These are phyloP conservation scores for Dryas octopetala DNA, from an alignment of 306 rosid species.

Conservation along the genomic window DNA sequence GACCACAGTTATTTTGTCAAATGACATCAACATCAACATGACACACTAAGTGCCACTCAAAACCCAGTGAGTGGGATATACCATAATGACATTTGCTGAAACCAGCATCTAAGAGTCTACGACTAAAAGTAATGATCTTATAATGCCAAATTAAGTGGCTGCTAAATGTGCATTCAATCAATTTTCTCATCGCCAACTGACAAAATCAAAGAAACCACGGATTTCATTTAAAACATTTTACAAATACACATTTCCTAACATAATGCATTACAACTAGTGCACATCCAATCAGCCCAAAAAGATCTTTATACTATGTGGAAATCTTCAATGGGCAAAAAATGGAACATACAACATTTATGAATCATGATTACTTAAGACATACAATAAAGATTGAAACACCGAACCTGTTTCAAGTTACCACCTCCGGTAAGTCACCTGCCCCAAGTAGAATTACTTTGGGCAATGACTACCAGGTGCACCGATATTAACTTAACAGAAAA, in stretches of 20 bases:
- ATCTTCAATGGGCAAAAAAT: conserved; percentile 17
- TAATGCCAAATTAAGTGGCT: not conserved
- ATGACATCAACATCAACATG: no score
- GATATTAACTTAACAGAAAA: conserved; percentile 42
- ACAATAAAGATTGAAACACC: conserved; percentile 32
- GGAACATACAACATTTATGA: conserved; percentile 35
- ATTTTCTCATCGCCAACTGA: not conserved
- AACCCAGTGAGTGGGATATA: no score
- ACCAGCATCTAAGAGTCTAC: no score
- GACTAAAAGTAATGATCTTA: no score
- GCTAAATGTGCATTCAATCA: not conserved
- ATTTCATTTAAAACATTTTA: conserved; percentile 33
- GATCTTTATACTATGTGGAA: conserved; percentile 25
- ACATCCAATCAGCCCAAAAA: conserved; percentile 40
- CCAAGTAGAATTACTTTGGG: conserved; percentile 47
- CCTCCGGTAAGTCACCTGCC: conserved; percentile 78
- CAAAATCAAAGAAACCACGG: conserved; percentile 24
- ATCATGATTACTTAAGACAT: conserved; percentile 25
- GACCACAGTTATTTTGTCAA: no score
- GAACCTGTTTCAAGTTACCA: conserved; percentile 59
- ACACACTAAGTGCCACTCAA: no score
- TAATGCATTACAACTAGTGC: conserved; percentile 28
- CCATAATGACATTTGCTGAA: no score
- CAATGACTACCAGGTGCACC: conserved; percentile 88
- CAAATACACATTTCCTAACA: conserved; percentile 29